Conservation (phyloP, 495 filamentous ascomycete genomes). For the Pyrenula aspistea region DNA sequence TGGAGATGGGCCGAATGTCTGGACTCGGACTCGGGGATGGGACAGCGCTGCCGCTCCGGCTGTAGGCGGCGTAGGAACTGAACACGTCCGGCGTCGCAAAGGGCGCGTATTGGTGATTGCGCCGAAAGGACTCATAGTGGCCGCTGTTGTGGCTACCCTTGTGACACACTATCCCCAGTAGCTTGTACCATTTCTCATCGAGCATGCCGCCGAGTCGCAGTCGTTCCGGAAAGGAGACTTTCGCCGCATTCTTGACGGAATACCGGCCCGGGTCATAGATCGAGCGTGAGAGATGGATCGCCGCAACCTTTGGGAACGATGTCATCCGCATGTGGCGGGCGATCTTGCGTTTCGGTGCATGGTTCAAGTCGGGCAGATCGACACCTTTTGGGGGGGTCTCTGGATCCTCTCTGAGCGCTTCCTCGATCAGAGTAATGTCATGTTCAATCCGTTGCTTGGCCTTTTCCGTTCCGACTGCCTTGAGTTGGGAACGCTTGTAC, state of each 20-base stretch:
- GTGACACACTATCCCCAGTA: slow-evolving; percentile 82
- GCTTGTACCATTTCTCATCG: slow-evolving; percentile 65
- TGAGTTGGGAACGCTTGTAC: slow-evolving; percentile 30
- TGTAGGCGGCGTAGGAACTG: slow-evolving; percentile 56
- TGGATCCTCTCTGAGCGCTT: slow-evolving; percentile 62
- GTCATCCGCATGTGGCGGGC: slow-evolving; percentile 77
- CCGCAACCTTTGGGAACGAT: slow-evolving; percentile 74
- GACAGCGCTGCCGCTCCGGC: slow-evolving; percentile 37
- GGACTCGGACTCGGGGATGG: slow-evolving; percentile 33
- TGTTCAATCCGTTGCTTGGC: slow-evolving; percentile 40
- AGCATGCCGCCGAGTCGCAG: slow-evolving; percentile 71
- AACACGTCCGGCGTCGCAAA: slow-evolving; percentile 75
- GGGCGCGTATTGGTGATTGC: slow-evolving; percentile 66
- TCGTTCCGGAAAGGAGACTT: slow-evolving; percentile 79
- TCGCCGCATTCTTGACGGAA: slow-evolving; percentile 87
- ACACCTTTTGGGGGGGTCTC: slow-evolving; percentile 63
- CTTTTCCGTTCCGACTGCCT: slow-evolving; percentile 26
- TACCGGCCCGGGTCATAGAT: slow-evolving; percentile 64
- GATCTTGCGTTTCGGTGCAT: slow-evolving; percentile 72
- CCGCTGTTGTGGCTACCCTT: slow-evolving; percentile 93
- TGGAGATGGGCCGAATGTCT: slow-evolving; percentile 14
- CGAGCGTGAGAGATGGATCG: slow-evolving; percentile 84
- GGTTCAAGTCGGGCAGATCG: slow-evolving; percentile 56
- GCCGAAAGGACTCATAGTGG: slow-evolving; percentile 92
- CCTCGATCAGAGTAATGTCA: slow-evolving; percentile 42